Base-by-base conservation (phyloP, 345 rosid species). In the Citrus hindsii region DNA sequence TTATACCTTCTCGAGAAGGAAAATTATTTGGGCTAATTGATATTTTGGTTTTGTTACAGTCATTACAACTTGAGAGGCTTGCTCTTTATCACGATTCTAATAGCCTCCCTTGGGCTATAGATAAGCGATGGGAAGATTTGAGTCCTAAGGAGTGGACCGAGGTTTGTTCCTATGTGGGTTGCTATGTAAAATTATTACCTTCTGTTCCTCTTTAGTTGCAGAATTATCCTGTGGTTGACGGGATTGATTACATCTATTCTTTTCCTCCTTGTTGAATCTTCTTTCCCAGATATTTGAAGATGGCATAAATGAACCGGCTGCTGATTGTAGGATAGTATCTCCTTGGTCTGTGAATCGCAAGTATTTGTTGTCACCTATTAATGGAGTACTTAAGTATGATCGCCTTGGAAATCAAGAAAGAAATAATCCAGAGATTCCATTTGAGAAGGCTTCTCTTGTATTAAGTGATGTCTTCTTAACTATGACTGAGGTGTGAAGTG, bases 381-480 rank as follows among this genome's bases (percentile, higher is more conserved):
- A 94, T 86, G 99, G 95, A 82, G 87, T 82, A 59, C 97, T 96
- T 73, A 90, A 92, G 77, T 96, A 96, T 90, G 98, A 96, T 65
- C 97, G 99, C 60, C 91, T 94, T 79, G 99, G 99, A 83, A 92
- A 94, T 73, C 94, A 91, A 87, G 99, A 94, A 86, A 89, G 98
- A 86, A 87, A 56, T 88, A 90, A 96, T 86, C 92, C 95, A 64
- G 97, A 92, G 78, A 83, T 89, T 86, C 99, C 99, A 76, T 92
- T 89, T 84, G 99, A 96, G 92, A 96, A 91, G 86, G 97, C 92
- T 73, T 89, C 98, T 58, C 87, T 96, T 80, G 86, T 86, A 79
- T 80, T 96, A 77, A 91, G 83, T 85, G 97, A 96, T 84, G 97
- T 96, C 77, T 92, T 91, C 60, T 85, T 94, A 82, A 87, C 92